Evolutionary conservation across 2,329 filamentous ascomycete species (phyloP), one percentile per base, ranked within the genome.

Genomic region (Xylaria sp.): DNA sequence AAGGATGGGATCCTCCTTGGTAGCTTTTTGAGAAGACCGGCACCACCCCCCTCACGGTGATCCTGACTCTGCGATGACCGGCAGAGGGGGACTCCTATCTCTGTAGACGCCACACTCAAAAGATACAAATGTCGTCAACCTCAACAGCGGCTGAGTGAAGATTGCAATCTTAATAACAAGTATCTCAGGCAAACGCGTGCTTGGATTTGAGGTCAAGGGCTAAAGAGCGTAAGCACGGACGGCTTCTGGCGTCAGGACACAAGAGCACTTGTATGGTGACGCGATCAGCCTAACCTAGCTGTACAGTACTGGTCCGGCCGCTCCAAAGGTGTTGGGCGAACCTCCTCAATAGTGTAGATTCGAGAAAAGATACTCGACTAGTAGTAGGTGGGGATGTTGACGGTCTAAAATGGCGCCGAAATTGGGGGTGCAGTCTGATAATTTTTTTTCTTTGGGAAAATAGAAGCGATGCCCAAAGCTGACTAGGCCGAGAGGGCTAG

Each of bases 401-500:
- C 12, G 42, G 66, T 70, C 74, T 72, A 73, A 71, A 65, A 69
- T 73, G 71, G 72, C 70, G 70, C 69, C 69, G 63, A 75, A 75
- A 75, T 75, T 72, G 73, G 70, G 66, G 57, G 51, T 70, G 69
- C 72, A 72, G n/a, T n/a, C n/a, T n/a, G 69, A 72, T 36, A 27
- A 39, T 4, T 72, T 71, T 72, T 67, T 68, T 68, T 68, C 61
- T 61, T 58, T 64, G 74, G 69, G 69, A 57, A 73, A 55, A 24
- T 51, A 53, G 42, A 48, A 36, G 39, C 71, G 68, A 70, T 75
- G 67, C 75, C 76, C 61, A 67, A 77, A 76, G 56, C 56, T 62
- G 71, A 74, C 75, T 78, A 78, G 76, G 68, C 69, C 48, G 56
- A 54, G 68, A 69, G 17, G 27, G 51, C 71, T 76, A 76, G 72